Evolutionary conservation across 495 filamentous ascomycete genomes (phyloP).

Genomic region (Parachaetomium inaequale): DNA sequence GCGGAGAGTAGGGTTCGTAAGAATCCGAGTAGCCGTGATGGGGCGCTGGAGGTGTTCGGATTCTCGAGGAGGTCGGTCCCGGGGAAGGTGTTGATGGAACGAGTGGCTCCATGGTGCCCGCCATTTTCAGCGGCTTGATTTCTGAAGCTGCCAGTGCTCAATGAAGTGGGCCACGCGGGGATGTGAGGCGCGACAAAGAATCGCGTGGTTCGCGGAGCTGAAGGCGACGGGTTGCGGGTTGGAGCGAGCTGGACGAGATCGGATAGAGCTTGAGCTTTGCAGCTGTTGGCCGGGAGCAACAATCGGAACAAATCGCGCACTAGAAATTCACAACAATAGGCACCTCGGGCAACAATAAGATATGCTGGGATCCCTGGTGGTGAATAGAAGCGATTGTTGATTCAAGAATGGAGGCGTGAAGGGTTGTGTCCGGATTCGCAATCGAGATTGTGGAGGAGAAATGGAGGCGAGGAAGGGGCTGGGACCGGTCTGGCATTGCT

Average conservation of each 20-base stretch:
- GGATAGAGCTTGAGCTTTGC: background rate
- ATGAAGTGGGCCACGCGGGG: background rate
- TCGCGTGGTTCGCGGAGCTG: background rate
- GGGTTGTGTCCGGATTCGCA: background rate
- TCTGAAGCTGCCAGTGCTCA: no score
- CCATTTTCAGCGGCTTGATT: conserved; percentile 3
- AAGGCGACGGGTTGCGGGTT: conserved; percentile 2
- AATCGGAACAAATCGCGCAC: conserved; percentile 18
- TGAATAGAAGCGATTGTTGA: background rate
- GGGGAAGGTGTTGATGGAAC: conserved; percentile 50
- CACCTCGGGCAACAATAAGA: conserved; percentile 17
- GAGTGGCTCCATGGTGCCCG: conserved; percentile 13
- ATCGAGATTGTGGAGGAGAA: conserved; percentile 16
- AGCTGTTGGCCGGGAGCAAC: background rate
- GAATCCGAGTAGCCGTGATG: conserved; percentile 66
- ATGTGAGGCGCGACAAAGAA: conserved; percentile 2
- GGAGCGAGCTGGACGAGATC: background rate
- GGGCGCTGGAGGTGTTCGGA: conserved; percentile 70
- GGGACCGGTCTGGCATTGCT: conserved; percentile 22
- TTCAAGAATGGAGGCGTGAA: background rate
- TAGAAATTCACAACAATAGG: background rate
- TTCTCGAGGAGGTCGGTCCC: conserved; percentile 53
- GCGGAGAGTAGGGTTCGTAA: conserved; percentile 65
- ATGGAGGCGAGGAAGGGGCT: conserved; percentile 21
- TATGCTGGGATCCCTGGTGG: conserved; percentile 15